Evolutionary conservation across 2,329 filamentous ascomycete genomes (phyloP).

Genomic region (Microsporum audouinii): DNA sequence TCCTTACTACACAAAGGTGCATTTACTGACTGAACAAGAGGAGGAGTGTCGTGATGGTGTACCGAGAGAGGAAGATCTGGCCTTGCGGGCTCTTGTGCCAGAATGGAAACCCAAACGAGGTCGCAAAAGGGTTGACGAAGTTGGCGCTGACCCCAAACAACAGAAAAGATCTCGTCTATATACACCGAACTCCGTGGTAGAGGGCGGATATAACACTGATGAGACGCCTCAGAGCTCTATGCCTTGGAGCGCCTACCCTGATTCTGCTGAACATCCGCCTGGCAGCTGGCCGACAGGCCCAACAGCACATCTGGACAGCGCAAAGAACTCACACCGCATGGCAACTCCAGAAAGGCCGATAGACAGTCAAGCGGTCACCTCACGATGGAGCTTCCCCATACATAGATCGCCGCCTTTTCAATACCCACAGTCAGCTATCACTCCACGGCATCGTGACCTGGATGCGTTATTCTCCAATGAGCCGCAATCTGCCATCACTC

Average conservation of each 20-base stretch:
- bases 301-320: slow-evolving; percentile 11
- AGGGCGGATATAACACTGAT: not conserved
- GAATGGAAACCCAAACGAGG: slow-evolving; percentile 55
- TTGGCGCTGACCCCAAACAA: slow-evolving; percentile 43
- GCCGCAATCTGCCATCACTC: slow-evolving; percentile 63
- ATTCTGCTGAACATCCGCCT: slow-evolving; percentile 33
- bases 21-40: slow-evolving; percentile 51
- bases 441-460: slow-evolving; percentile 40
- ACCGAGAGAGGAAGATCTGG: slow-evolving; percentile 75
- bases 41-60: slow-evolving; percentile 67
- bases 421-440: slow-evolving; percentile 69
- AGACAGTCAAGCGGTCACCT: slow-evolving; percentile 15
- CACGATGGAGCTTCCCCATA: slow-evolving; percentile 39
- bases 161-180: slow-evolving; percentile 54
- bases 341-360: slow-evolving; percentile 6
- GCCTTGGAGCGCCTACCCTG: slow-evolving; percentile 44
- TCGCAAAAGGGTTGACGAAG: slow-evolving; percentile 50
- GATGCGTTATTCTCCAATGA: slow-evolving; percentile 31
- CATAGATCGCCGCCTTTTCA: slow-evolving; percentile 53
- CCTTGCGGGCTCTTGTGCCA: slow-evolving; percentile 69
- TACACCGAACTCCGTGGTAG: slow-evolving; percentile 21
- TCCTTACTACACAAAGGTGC: slow-evolving; percentile 68
- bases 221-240: slow-evolving; percentile 24
- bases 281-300: slow-evolving; percentile 23
- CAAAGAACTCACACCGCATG: slow-evolving; percentile 17